phyloP scores from a whole-genome alignment of 768 basidiomycete species.

The Tricholoma terreum region DNA sequence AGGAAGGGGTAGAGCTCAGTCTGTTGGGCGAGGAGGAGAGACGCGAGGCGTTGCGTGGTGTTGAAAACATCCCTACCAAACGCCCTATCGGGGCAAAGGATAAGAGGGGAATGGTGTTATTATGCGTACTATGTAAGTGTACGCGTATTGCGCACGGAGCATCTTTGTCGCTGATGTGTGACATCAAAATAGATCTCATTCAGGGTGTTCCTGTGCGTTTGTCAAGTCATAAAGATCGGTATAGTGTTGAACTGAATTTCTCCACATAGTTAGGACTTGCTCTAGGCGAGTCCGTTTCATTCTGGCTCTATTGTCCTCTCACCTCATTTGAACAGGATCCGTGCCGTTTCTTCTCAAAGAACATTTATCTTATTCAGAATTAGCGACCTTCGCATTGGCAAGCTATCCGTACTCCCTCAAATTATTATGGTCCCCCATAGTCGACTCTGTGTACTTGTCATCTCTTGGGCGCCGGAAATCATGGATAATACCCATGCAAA shows the following conservation, averaged over 20 bases:
- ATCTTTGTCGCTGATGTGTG: slow-evolving; percentile 46
- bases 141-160: slow-evolving; percentile 75
- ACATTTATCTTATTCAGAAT: slow-evolving; percentile 94
- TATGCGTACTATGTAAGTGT: slow-evolving; percentile 83
- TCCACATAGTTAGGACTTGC: slow-evolving; percentile 74
- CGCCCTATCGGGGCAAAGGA: slow-evolving; percentile 66
- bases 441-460: slow-evolving; percentile 83
- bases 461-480: slow-evolving; percentile 92
- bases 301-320: neutral
- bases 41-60: slow-evolving; percentile 41
- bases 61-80: slow-evolving; percentile 35
- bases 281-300: slow-evolving; percentile 49
- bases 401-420: slow-evolving; percentile 97
- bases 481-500: slow-evolving; percentile 98
- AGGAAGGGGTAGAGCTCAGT: slow-evolving; percentile 60
- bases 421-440: slow-evolving; percentile 94
- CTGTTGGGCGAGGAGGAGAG: slow-evolving; percentile 59
- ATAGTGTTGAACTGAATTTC: slow-evolving; percentile 8
- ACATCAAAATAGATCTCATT: slow-evolving; percentile 52
- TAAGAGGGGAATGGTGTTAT: slow-evolving; percentile 77
- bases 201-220: slow-evolving; percentile 86
- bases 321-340: slow-evolving; percentile 56
- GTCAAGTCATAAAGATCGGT: slow-evolving; percentile 5
- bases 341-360: slow-evolving; percentile 95
- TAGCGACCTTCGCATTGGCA: slow-evolving; percentile 90